phyloP scores from a whole-genome alignment of 345 rosid species.

The Viola odorata region DNA sequence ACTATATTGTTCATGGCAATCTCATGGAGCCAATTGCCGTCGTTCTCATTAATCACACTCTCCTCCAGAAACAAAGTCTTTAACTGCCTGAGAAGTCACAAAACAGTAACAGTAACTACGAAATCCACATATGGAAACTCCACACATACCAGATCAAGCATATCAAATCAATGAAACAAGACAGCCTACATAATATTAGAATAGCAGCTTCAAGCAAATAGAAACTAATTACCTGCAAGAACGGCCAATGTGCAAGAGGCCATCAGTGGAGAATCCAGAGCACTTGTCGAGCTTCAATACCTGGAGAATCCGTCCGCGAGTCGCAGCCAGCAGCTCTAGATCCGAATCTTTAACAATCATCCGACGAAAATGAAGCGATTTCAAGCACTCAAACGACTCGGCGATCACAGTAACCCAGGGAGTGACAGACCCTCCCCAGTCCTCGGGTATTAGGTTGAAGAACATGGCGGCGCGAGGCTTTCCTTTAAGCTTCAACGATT shows the following conservation, averaged over 20 bases:
- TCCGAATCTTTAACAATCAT: constrained; percentile 83
- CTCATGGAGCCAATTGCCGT: constrained; percentile 87
- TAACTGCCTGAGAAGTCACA: constrained; percentile 48
- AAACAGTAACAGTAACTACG: neutral
- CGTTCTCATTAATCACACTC: constrained; percentile 55
- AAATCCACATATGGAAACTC: neutral
- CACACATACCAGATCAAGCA: neutral
- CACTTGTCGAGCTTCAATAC: constrained; percentile 79
- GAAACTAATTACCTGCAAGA: constrained; percentile 53
- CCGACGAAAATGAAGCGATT: constrained; percentile 64
- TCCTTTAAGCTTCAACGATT: constrained; percentile 81
- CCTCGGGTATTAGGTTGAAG: constrained; percentile 68
- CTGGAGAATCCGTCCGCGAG: constrained; percentile 42
- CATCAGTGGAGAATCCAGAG: constrained; percentile 84
- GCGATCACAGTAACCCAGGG: constrained; percentile 74
- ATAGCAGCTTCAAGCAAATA: neutral
- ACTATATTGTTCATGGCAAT: constrained; percentile 63
- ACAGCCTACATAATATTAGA: neutral
- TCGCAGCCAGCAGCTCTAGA: constrained; percentile 50
- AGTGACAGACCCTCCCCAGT: constrained; percentile 83
- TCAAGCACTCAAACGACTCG: constrained; percentile 44
- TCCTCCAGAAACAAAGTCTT: constrained; percentile 80
- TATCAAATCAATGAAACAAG: neutral
- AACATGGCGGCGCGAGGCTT: constrained; percentile 97
- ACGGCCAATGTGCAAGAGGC: constrained; percentile 58